These are phyloP conservation scores for Trichoderma orchidacearum DNA, from an alignment of 495 filamentous ascomycete species.

Conservation along the genomic window DNA sequence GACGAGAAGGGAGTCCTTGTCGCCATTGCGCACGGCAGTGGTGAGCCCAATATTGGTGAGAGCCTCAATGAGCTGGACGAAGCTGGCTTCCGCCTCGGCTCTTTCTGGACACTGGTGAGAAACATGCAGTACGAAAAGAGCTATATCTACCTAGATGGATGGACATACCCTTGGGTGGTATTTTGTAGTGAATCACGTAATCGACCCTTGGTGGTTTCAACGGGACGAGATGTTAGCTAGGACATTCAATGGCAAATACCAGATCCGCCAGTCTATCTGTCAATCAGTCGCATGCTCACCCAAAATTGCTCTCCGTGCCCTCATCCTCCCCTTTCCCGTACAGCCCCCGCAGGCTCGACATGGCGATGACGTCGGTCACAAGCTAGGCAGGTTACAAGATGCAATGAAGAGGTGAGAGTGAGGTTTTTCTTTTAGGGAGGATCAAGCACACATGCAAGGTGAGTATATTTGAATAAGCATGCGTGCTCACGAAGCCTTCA, in stretches of 20 bases:
- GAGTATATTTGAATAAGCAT: too few species aligned
- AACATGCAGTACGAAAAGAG: background rate
- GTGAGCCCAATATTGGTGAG: slow-evolving; percentile 65
- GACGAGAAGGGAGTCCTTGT: slow-evolving; percentile 62
- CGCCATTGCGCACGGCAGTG: slow-evolving; percentile 73
- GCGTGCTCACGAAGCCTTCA: too few species aligned
- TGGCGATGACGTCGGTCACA: slow-evolving; percentile 6
- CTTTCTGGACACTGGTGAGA: slow-evolving; percentile 33
- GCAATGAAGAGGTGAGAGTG: background rate
- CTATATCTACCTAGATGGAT: background rate
- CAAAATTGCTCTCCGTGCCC: slow-evolving; percentile 22
- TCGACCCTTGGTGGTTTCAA: slow-evolving; percentile 66
- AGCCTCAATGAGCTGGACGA: slow-evolving; percentile 58
- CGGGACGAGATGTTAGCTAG: background rate
- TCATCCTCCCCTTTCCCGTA: slow-evolving; percentile 15
- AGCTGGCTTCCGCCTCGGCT: slow-evolving; percentile 51
- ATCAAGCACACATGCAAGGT: too few species aligned
- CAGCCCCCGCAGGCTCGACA: slow-evolving; percentile 19
- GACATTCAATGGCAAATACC: background rate
- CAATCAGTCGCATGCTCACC: slow-evolving; percentile 3
- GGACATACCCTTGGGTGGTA: slow-evolving; percentile 46
- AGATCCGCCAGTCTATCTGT: too few species aligned
- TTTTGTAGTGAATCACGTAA: slow-evolving; percentile 79
- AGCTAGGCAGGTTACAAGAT: too few species aligned
- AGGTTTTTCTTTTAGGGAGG: background rate